Base-by-base conservation (phyloP, 768 basidiomycete genomes). In the Pleurotus cornucopiae region DNA sequence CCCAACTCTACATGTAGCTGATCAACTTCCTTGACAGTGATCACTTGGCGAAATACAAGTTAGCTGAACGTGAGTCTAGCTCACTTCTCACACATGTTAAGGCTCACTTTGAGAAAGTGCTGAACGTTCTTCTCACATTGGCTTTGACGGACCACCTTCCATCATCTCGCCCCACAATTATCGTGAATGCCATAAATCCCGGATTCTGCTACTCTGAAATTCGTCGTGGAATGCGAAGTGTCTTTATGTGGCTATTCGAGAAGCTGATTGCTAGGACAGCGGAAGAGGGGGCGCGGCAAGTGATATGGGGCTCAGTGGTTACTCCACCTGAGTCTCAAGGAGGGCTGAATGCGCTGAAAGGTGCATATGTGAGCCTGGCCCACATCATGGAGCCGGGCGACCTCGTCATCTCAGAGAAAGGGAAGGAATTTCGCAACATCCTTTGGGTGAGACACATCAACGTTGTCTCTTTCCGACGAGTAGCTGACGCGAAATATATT, bases 201-300 rank as follows among this genome's bases (percentile, higher is more conserved):
- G 77, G 77, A 2, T 72, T 67, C 61, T 76, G 76, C 61, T 51
- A 61, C 16, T 76, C 75, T 6, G 67, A 71, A n/a, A 62, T 80
- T 1, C 62, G 67, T 0, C 60, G 71, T 18, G 66, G 64, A 1
- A 7, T 68, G 30, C 21, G 54, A 18, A 48, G 57, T 5, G 12
- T 61, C 12, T 5, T 72, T 4, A 40, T 54, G n/a, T 55, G 57
- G 37, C 18, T 74, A 1, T 63, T 72, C 60, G 67, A 73, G 39
- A 61, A 52, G 2, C 1, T 66, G 0, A 39, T 79, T 0, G 76
- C 71, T 1, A 67, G 66, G n/a, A 66, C 72, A 0, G 58, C 73
- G 2, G 76, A 79, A 51, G 62, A 67, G 55, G 76, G 74, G 9
- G 65, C 68, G 25, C 63, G 73, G 12, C 63, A 64, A 26, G 56